These are phyloP conservation scores for Zasmidium citrigriseum DNA, from an alignment of 2,329 filamentous ascomycete species.

Conservation along the genomic window DNA sequence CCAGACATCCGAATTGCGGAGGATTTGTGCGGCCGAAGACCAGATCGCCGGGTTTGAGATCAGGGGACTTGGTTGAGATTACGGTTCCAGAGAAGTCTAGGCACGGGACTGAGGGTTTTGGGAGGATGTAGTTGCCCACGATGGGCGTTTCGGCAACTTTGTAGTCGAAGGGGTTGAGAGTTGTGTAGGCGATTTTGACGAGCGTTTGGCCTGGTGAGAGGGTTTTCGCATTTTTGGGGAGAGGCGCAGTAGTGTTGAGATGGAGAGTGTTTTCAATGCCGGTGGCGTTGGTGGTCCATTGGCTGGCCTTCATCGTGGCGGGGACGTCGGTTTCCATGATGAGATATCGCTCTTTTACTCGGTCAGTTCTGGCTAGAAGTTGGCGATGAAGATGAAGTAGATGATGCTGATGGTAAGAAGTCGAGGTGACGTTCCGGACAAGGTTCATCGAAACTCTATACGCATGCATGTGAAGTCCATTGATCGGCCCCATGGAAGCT, in stretches of 20 bases:
- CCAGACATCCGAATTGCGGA: slow-evolving; percentile 36
- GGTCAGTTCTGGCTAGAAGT: neutral
- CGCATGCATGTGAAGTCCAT: neutral
- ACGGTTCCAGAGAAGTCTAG: slow-evolving; percentile 57
- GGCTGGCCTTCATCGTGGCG: slow-evolving; percentile 60
- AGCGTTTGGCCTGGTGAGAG: neutral
- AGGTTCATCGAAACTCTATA: neutral
- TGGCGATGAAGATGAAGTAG: neutral
- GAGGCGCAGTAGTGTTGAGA: slow-evolving; percentile 45
- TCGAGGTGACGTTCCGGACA: neutral
- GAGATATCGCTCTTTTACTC: neutral
- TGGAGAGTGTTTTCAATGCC: slow-evolving; percentile 57
- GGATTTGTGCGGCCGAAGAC: slow-evolving; percentile 44
- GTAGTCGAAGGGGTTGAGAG: slow-evolving; percentile 53
- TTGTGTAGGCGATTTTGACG: neutral
- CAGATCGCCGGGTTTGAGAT: slow-evolving; percentile 38
- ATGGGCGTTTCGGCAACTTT: slow-evolving; percentile 58
- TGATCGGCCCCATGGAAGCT: neutral
- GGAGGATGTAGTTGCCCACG: slow-evolving; percentile 37
- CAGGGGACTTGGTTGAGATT: slow-evolving; percentile 37
- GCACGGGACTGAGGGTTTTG: slow-evolving; percentile 49
- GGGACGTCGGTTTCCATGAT: slow-evolving; percentile 6
- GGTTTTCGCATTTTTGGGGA: slow-evolving; percentile 38
- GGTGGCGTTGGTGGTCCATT: slow-evolving; percentile 49
- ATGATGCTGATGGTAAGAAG: neutral